Percentiles rank a stretch among this genome's conserved stretches.
phyloP scores from a whole-genome alignment of 2,329 filamentous ascomycete species.

The Mycosphaerella sp. region DNA sequence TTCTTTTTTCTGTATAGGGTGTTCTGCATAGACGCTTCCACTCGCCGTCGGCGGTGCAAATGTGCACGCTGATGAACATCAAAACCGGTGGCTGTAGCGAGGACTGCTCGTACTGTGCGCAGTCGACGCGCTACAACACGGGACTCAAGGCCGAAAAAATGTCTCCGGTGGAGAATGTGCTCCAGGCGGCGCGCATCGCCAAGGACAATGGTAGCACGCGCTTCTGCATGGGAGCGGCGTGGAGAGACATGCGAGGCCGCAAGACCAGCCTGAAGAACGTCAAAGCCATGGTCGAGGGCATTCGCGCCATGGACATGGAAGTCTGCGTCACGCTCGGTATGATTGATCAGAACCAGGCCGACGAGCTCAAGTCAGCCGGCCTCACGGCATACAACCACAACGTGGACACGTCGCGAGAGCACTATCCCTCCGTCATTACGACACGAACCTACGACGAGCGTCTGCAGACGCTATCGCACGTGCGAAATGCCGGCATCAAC shows the following conservation, averaged over 20 bases:
- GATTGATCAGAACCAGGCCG: slow-evolving; percentile 71
- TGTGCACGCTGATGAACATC: slow-evolving; percentile 95
- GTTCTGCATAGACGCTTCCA: slow-evolving; percentile 79
- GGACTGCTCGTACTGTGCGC: slow-evolving; percentile 89
- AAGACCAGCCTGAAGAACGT: slow-evolving; percentile 79
- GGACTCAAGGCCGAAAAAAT: slow-evolving; percentile 75
- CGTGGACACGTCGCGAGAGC: slow-evolving; percentile 81
- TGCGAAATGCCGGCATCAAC: slow-evolving; percentile 78
- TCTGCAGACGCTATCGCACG: slow-evolving; percentile 68
- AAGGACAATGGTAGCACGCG: slow-evolving; percentile 79
- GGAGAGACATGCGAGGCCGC: slow-evolving; percentile 88
- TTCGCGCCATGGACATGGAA: slow-evolving; percentile 78
- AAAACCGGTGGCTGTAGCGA: slow-evolving; percentile 89
- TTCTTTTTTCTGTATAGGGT: slow-evolving; percentile 46
- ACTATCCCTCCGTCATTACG: slow-evolving; percentile 79
- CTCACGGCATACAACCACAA: slow-evolving; percentile 94
- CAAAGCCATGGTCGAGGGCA: slow-evolving; percentile 76
- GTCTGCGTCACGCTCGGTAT: slow-evolving; percentile 90
- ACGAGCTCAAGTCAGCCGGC: slow-evolving; percentile 74
- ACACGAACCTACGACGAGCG: slow-evolving; percentile 84
- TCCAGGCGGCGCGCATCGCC: slow-evolving; percentile 68
- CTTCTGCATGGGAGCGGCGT: slow-evolving; percentile 93
- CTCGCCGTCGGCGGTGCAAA: slow-evolving; percentile 73
- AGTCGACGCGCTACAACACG: slow-evolving; percentile 73
- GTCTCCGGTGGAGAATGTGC: slow-evolving; percentile 70